These are phyloP conservation scores for Solanum sejunctum DNA, from an alignment of 257 asterid genomes.

Conservation along the genomic window DNA sequence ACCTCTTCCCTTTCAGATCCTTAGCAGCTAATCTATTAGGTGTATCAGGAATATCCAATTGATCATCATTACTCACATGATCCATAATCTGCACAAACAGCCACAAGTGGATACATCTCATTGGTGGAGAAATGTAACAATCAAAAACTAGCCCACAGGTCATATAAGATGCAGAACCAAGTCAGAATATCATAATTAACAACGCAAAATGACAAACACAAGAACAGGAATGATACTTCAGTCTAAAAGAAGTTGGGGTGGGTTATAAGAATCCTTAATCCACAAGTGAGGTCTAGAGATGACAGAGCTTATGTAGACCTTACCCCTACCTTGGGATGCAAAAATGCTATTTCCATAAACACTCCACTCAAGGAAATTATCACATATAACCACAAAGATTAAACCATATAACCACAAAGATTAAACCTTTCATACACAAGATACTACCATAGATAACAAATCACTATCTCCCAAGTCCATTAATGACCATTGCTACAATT, in stretches of 20 bases:
- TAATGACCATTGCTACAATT: neutral
- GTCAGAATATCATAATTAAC: neutral
- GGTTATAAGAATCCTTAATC: neutral
- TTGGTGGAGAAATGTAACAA: neutral
- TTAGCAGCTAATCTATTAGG: constrained; percentile 43
- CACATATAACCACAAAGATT: neutral
- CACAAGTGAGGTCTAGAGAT: neutral
- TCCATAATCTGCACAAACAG: constrained; percentile 45
- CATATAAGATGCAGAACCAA: neutral
- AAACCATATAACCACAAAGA: neutral
- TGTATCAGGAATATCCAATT: constrained; percentile 64
- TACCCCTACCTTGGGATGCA: no score
- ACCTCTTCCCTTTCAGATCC: constrained; percentile 14
- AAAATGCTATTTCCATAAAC: no score
- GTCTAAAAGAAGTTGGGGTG: neutral
- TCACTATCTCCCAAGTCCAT: neutral
- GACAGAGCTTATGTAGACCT: neutral
- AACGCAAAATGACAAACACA: neutral
- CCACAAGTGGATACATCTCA: neutral
- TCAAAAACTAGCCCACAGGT: neutral
- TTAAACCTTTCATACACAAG: neutral
- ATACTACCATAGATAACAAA: neutral
- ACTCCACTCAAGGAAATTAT: neutral
- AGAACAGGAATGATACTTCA: neutral
- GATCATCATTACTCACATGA: constrained; percentile 39